These are phyloP conservation scores for Cladobotryum protrusum DNA, from an alignment of 2,329 filamentous ascomycete genomes.

Conservation along the genomic window DNA sequence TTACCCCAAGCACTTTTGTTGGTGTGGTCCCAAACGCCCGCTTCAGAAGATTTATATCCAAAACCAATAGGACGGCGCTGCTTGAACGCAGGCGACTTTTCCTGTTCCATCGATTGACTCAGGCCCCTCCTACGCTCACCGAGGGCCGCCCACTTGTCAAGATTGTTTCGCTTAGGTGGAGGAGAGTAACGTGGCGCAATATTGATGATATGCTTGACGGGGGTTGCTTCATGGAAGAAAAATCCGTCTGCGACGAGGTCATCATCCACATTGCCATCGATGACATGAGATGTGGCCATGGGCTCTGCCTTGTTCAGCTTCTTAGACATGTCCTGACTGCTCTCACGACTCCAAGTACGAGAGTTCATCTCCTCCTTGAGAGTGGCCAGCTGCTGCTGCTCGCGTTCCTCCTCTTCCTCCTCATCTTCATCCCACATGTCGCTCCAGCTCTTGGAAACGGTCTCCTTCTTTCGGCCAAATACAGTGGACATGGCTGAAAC, in stretches of 20 bases:
- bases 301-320: constrained; percentile 17
- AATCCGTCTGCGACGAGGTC: constrained; percentile 64
- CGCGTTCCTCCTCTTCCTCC: constrained; percentile 64
- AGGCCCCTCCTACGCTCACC: constrained; percentile 75
- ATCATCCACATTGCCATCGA: constrained; percentile 51
- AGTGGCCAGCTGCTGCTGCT: constrained; percentile 39
- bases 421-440: constrained; percentile 94
- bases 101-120: constrained; percentile 43
- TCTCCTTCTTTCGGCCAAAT: constrained; percentile 70
- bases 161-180: constrained; percentile 52
- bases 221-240: constrained; percentile 62
- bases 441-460: constrained; percentile 97
- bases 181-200: constrained; percentile 55
- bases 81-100: constrained; percentile 45
- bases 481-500: constrained; percentile 69
- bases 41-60: constrained; percentile 43
- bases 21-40: constrained; percentile 43
- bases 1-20: constrained; percentile 28
- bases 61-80: constrained; percentile 44
- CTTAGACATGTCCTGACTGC: constrained; percentile 40
- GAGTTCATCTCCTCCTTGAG: constrained; percentile 60
- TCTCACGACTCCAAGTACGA: constrained; percentile 74
- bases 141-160: constrained; percentile 86
- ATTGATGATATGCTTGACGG: constrained; percentile 30
- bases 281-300: constrained; percentile 21